phyloP scores from a whole-genome alignment of 306 rosid species.

The Prunus campanulata region DNA sequence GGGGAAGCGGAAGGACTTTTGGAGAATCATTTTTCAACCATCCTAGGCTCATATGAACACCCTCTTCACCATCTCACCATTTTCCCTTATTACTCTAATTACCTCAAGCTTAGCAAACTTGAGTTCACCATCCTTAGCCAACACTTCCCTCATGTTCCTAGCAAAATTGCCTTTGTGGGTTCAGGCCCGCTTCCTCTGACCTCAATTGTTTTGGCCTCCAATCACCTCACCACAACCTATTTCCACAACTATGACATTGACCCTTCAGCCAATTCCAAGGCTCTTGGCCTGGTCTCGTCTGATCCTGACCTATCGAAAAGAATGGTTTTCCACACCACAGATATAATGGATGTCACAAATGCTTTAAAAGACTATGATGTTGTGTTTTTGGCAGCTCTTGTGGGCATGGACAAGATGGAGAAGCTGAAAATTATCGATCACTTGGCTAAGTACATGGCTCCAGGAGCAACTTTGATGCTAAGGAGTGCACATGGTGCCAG shows the following conservation, averaged over 20 bases:
- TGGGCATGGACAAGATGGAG: conserved; percentile 73
- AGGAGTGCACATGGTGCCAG: conserved; percentile 94
- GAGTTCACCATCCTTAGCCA: conserved; percentile 61
- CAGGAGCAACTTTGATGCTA: conserved; percentile 64
- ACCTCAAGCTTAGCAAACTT: conserved; percentile 73
- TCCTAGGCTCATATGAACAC: conserved; percentile 41
- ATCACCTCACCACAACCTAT: conserved; percentile 50
- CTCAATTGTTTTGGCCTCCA: conserved; percentile 72
- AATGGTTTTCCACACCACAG: conserved; percentile 61
- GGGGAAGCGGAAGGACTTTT: conserved; percentile 70
- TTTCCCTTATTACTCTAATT: conserved; percentile 77
- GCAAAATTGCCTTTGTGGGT: conserved; percentile 69
- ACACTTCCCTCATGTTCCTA: conserved; percentile 36
- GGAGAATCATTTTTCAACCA: conserved; percentile 57
- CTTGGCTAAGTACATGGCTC: conserved; percentile 61
- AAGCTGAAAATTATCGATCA: conserved; percentile 55
- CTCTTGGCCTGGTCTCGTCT: conserved; percentile 41
- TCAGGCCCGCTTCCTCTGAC: conserved; percentile 90
- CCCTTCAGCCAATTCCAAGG: conserved; percentile 60
- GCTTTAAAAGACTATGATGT: conserved; percentile 57
- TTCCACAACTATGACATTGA: conserved; percentile 82
- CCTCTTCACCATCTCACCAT: conserved; percentile 57
- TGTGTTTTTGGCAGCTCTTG: conserved; percentile 83
- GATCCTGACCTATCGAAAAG: conserved; percentile 64
- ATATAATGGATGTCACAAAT: conserved; percentile 50